Evolutionary conservation across 2,329 filamentous ascomycete species (phyloP).

Genomic region (Colletotrichum cereale): DNA sequence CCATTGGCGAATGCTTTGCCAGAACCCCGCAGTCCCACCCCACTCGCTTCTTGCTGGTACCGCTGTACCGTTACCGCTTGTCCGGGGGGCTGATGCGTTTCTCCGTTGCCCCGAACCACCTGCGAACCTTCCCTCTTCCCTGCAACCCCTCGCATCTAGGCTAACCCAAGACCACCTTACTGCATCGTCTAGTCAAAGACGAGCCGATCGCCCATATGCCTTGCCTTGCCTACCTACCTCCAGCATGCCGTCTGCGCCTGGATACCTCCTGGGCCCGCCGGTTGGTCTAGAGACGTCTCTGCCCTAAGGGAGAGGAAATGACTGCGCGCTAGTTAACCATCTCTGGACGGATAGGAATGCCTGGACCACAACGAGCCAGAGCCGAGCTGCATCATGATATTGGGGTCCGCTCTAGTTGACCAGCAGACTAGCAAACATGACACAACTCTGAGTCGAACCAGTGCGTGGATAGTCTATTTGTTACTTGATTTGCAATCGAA

Average conservation of each 20-base stretch:
- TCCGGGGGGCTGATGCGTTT: constrained; percentile 36
- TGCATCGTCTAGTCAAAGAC: constrained; percentile 22
- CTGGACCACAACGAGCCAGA: constrained; percentile 9
- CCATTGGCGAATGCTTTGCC: constrained; percentile 23
- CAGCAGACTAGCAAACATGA: background rate
- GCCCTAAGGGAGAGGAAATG: constrained; percentile 22
- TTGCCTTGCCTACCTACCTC: constrained; percentile 14
- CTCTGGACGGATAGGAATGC: constrained; percentile 5
- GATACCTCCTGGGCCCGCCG: constrained; percentile 31
- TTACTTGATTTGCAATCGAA: constrained; percentile 4
- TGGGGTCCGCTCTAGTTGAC: constrained; percentile 3
- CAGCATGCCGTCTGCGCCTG: constrained; percentile 24
- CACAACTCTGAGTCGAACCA: background rate
- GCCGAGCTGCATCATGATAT: constrained; percentile 12
- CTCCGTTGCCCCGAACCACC: constrained; percentile 41
- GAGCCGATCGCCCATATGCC: constrained; percentile 1
- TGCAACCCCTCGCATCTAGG: constrained; percentile 32
- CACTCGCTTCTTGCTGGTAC: constrained; percentile 24
- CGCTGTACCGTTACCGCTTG: constrained; percentile 37
- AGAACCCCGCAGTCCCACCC: constrained; percentile 33
- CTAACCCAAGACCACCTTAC: constrained; percentile 9
- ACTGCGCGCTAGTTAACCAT: background rate
- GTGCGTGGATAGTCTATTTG: background rate
- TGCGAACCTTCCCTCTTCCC: constrained; percentile 34
- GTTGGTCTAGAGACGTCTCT: constrained; percentile 15